Percentiles rank a stretch among this genome's conserved stretches.
Conservation (phyloP, 768 basidiomycete species). For the Tricholoma hemisulphureum region DNA sequence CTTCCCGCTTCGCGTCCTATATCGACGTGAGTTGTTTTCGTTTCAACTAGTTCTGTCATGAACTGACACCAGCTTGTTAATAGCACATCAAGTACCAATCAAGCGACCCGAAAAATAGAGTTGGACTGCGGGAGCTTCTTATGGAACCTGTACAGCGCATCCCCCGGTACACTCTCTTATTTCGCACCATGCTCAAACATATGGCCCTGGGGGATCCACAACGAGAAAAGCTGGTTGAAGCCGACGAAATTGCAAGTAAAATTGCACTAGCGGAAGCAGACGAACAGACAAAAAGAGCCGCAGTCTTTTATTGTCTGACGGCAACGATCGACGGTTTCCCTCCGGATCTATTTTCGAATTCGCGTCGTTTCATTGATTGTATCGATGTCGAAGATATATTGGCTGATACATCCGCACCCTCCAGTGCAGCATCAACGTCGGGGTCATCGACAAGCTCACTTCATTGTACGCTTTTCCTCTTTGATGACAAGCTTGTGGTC, state of each 20-base stretch:
- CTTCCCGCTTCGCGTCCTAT: slow-evolving; percentile 79
- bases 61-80: slow-evolving; percentile 10
- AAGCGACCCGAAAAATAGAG: slow-evolving; percentile 70
- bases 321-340: slow-evolving; percentile 90
- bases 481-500: slow-evolving; percentile 91
- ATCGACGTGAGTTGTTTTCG: slow-evolving; percentile 66
- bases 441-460: slow-evolving; percentile 45
- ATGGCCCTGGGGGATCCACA: slow-evolving; percentile 80
- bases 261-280: slow-evolving; percentile 92
- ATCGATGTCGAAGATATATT: slow-evolving; percentile 88
- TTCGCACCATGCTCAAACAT: slow-evolving; percentile 89
- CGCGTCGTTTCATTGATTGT: slow-evolving; percentile 84
- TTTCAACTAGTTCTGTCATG: slow-evolving; percentile 1
- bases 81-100: slow-evolving; percentile 87
- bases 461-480: slow-evolving; percentile 88
- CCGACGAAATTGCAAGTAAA: slow-evolving; percentile 82
- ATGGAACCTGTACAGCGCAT: slow-evolving; percentile 98
- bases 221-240: slow-evolving; percentile 74
- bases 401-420: slow-evolving; percentile 46
- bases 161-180: slow-evolving; percentile 89
- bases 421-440: slow-evolving; percentile 37
- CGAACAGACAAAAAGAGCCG: slow-evolving; percentile 86
- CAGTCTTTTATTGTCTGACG: slow-evolving; percentile 82
- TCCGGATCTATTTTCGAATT: slow-evolving; percentile 83
- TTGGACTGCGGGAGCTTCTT: slow-evolving; percentile 85